A percentile compares a stretch with the other conserved stretches of the same genome.
phyloP scores from a whole-genome alignment of 306 rosid species.

The Rubus idaeus region DNA sequence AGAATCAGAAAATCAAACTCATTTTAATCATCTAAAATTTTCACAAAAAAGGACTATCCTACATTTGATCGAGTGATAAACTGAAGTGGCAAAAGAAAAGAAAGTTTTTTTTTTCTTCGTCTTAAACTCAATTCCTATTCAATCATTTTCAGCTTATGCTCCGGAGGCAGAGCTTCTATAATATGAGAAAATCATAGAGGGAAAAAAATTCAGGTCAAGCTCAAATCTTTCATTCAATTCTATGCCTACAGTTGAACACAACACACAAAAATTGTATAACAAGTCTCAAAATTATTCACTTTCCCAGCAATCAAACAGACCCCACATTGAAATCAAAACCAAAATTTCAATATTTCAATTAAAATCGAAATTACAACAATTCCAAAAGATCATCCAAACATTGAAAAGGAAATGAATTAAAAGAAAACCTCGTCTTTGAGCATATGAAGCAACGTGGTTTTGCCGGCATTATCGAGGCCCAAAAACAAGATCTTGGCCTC shows the following conservation, averaged over 20 bases:
- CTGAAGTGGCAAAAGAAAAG: too few relatives aligned
- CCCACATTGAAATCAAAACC: neutral
- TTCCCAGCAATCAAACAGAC: conserved; percentile 19
- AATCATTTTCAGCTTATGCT: neutral
- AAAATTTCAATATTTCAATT: neutral
- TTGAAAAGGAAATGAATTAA: neutral
- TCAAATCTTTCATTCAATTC: neutral
- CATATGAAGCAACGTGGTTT: conserved; percentile 91
- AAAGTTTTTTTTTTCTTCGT: neutral
- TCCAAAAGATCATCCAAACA: neutral
- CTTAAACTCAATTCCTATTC: conserved; percentile 1
- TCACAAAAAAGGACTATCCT: too few relatives aligned
- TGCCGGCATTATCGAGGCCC: conserved; percentile 90
- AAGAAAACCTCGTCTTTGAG: conserved; percentile 77
- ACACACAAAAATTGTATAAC: neutral
- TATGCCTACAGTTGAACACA: neutral
- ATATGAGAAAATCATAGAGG: neutral
- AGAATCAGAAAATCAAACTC: neutral
- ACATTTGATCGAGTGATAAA: neutral
- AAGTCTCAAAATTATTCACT: neutral
- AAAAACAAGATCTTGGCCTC: conserved; percentile 92
- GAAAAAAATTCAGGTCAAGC: neutral
- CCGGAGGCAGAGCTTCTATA: too few relatives aligned
- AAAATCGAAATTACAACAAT: neutral
- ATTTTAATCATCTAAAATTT: too few relatives aligned